Evolutionary conservation across 441 rosid genomes (phyloP), one percentile per base, ranked within the genome.

Genomic region (Erodium trifolium): DNA sequence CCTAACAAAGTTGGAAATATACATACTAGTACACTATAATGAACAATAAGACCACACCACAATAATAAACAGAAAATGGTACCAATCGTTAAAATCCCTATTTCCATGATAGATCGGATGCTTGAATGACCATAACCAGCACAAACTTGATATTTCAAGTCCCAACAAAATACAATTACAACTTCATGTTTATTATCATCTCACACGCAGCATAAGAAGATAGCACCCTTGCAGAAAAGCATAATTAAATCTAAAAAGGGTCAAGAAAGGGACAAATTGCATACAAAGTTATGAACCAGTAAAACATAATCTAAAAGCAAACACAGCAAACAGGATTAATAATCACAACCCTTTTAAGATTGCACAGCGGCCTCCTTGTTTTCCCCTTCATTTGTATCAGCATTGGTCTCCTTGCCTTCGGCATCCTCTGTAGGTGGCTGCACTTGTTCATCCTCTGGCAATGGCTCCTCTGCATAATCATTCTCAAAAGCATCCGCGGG

Each of bases 401-500:
- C 79, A 55, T 17, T 55, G 16, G 62, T 0, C 76, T 84, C 90
- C 7, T 49, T 81, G 67, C 73, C 86, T 65, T 85, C 91, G 27
- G 77, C 76, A 74, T 77, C 85, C 70, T 86, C 92, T 11, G 70
- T 78, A 16, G 84, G 87, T 14, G 95, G 92, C 72, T 93, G 93
- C 19, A 83, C 95, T 72, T 93, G 95, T 77, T 93, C 98, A 0
- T 93, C 98, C 81, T 91, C 96, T 3, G 95, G 96, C 78, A 93
- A 76, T 1, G 98, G 96, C 73, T 93, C 96, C 77, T 89, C 96
- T 66, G 88, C 94, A 27, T 91, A 93, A 76, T 91, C 96, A 77
- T 91, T 93, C 87, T 93, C 97, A 34, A 91, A 93, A 2, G 97
- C 96, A 83, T 93, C 97, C 6, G 85, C 78, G 0, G 96, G 96